Base-by-base conservation (phyloP, 2,329 filamentous ascomycete genomes). In the Epichloe typhina region DNA sequence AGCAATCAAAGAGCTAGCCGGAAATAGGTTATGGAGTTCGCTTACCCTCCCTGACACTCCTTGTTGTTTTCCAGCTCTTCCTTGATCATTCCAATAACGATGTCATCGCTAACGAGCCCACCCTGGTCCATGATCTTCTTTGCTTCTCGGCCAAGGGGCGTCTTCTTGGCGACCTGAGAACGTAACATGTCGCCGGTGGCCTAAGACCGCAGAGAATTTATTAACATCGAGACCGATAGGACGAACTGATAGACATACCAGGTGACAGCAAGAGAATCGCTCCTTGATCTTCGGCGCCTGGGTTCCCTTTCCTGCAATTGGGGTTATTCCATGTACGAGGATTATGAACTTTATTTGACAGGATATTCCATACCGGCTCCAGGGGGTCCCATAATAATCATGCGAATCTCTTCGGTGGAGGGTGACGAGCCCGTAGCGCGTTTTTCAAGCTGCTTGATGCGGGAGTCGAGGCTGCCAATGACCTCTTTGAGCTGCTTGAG, bases 41-140 rank as follows among this genome's bases (percentile, higher is more conserved):
- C 58, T 36, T 77, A 96, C 91, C 93, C 93, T 72, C 91, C 91
- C 75, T 87, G 87, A 81, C 93, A 98, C 74, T 98, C 91, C 64
- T 80, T 72, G 76, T 98, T 98, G 72, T 79, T 85, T 64, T 94
- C 86, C 48, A 98, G 80, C 78, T 98, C 91, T 68, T 84, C 86
- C 82, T 93, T 91, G 76, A 98, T 98, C 93, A 98, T 98, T 72
- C 91, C 89, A 70, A 98, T 87, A 80, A 98, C 91, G 67, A 98
- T 98, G 67, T 97, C 91, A 71, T 98, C 93, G 70, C 89, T 95
- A 68, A 98, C 93, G 53, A 98, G 82, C 60, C 91, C 91, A 62
- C 93, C 93, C 68, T 91, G 86, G 67, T 98, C 93, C 93, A 98
- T 98, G 71, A 98, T 98, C 83, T 97, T 97, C 84, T 98, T 98